Evolutionary conservation across 2,329 filamentous ascomycete genomes (phyloP), one percentile per base, ranked within the genome.

Genomic region (Nakataea oryzae): DNA sequence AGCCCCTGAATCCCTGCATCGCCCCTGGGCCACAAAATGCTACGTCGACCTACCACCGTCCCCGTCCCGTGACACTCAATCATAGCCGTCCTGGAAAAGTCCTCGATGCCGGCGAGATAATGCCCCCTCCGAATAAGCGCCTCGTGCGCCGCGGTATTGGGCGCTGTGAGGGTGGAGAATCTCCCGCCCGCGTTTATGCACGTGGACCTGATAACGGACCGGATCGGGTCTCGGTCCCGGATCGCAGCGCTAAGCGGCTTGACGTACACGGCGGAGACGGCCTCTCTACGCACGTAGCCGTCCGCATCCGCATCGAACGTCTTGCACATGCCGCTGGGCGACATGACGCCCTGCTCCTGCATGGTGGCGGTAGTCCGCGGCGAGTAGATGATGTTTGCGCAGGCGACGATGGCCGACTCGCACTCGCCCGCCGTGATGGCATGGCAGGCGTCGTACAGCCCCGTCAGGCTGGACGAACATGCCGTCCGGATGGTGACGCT

Each of bases 261-360:
- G 0, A 85, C 63, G 4, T 77, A 70, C 4, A 84, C 62, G 7
- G 74, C 70, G 3, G 68, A 75, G 17, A 78, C 67, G 6, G 70
- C 69, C 64, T 85, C 82, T 2, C 77, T 81, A 7, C 80, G 74
- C 0, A 72, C 79, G 62, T 82, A 84, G 0, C 82, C 82, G 61
- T 81, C 72, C 0, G 79, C 81, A 9, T 71, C 67, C 2, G 73
- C 69, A 54, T 80, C 78, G 63, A 78, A 81, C 1, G 71, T 71
- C 60, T 72, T 69, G 57, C 69, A 68, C 34, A 71, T 64, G 34
- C 71, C 74, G 1, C 70, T 67, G 1, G 70, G 66, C 3, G 73
- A 74, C 8, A 79, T 65, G 0, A 78, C 68, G 1, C 73, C 72
- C 50, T 75, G 68, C 50, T 74, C 69, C 3, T 69, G 67, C 67